Base-by-base conservation (phyloP, 306 rosid species). In the Elaeagnus macrophylla region DNA sequence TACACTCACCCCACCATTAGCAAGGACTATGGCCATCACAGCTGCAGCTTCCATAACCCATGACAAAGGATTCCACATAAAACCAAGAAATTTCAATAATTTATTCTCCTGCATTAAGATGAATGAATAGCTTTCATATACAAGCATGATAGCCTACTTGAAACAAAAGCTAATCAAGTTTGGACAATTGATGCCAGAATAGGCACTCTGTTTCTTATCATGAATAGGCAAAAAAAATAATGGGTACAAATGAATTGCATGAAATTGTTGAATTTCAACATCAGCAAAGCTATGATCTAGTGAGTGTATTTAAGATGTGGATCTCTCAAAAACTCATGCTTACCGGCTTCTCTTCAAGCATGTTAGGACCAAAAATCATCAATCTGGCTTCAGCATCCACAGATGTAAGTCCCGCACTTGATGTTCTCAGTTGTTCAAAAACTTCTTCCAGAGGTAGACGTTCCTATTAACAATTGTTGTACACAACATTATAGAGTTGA, bases 1-100 rank as follows among this genome's bases (percentile, higher is more conserved):
- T 49, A 37, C 55, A 77, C 94, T 87, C 64, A 83, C 95, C 56
- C 95, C 95, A 0, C 95, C 95, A 56, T 87, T 87, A 57, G 95
- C 95, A 51, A 87, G 94, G 77, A 44, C 72, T 56, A 87, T 84
- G 7, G 95, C 95, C 94, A 87, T 87, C 45, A 87, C 13, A 44
- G 95, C 95, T 46, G 95, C 95, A 57, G 95, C 95, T 81, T 87
- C 95, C 95, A 83, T 87, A 67, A 87, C 95, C 95, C 95, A 87
- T 66, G 95, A 87, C 66, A 87, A 68, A 51, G 95, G 95, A 61
- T 87, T 87, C 95, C 95, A 87, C 94, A 87, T 87, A 60, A 87
- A 87, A 54, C 94, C 48, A 45, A 87, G 79, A 65, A 87, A 87
- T 56, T 83, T 87, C 71, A 87, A 56, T 12, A 87, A 36, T 75